phyloP scores from a whole-genome alignment of 163 green algal genomes.

The Chlamydomonas reinhardtii region DNA sequence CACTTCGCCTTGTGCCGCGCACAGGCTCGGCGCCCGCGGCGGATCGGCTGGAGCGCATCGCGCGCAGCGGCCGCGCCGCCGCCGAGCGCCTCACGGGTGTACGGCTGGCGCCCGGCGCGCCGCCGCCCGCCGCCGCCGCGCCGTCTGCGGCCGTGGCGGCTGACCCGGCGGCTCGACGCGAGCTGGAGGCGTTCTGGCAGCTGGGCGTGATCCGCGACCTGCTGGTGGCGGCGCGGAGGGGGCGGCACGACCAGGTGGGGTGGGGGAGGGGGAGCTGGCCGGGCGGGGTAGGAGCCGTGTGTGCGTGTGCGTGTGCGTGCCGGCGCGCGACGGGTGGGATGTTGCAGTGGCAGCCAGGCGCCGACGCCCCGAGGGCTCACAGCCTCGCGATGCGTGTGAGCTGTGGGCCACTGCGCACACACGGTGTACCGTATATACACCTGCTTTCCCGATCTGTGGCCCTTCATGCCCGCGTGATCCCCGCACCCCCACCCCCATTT shows the following conservation, averaged over 20 bases:
- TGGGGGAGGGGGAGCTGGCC: not conserved
- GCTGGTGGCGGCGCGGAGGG: constrained; percentile 61
- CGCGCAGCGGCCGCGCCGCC: constrained; percentile 7
- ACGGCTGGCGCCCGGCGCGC: not conserved
- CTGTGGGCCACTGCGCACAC: too few species aligned
- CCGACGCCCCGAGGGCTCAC: too few species aligned
- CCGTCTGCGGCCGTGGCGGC: not conserved
- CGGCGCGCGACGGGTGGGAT: too few species aligned
- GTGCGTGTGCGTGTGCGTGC: too few species aligned
- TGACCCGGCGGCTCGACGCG: constrained; percentile 56
- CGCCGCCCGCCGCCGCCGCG: not conserved
- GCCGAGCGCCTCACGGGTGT: constrained; percentile 8
- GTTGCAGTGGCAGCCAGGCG: too few species aligned
- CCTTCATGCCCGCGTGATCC: too few species aligned
- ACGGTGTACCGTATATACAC: too few species aligned
- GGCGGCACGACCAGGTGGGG: constrained; percentile 47
- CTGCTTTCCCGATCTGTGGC: too few species aligned
- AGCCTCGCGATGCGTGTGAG: too few species aligned
- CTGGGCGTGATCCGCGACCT: constrained; percentile 71
- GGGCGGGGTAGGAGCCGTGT: not conserved
- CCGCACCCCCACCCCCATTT: too few species aligned
- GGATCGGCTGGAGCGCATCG: constrained; percentile 23
- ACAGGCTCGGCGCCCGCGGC: constrained; percentile 2
- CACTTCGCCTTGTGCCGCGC: not conserved
- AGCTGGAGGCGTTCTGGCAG: constrained; percentile 75